These are phyloP conservation scores for Nowakowskiella sp. DNA, from an alignment of 192 early-diverging fungal species.

Conservation along the genomic window DNA sequence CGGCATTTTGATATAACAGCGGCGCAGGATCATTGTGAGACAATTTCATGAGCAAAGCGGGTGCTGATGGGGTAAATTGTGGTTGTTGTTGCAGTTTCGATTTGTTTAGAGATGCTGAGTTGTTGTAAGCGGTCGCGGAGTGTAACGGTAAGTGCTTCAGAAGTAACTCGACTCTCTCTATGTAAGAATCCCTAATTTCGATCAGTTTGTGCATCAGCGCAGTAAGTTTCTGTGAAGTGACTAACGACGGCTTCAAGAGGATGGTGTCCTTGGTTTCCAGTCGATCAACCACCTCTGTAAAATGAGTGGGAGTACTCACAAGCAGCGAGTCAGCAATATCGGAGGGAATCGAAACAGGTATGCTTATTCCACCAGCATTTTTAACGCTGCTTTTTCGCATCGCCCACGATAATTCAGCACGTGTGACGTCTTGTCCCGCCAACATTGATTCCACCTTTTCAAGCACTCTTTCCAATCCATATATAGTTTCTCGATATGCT, in stretches of 20 bases:
- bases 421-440: background rate
- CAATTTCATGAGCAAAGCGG: constrained; percentile 10
- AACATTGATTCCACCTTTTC: constrained; percentile 7
- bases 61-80: background rate
- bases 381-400: background rate
- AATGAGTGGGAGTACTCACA: too few species aligned
- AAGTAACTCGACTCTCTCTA: constrained; percentile 20
- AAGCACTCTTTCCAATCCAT: constrained; percentile 12
- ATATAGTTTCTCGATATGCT: constrained; percentile 21
- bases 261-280: background rate
- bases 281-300: too few species aligned
- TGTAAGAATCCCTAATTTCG: constrained; percentile 19
- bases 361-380: background rate
- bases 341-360: too few species aligned
- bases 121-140: constrained; percentile 14
- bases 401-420: constrained; percentile 6
- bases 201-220: constrained; percentile 5
- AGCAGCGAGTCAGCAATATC: too few species aligned
- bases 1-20: too few species aligned
- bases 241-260: background rate
- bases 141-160: constrained; percentile 12
- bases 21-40: constrained; percentile 14
- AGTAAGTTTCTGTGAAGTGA: background rate
- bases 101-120: background rate
- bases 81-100: constrained; percentile 1